A percentile compares a stretch with the other conserved stretches of the same genome.
phyloP scores from a whole-genome alignment of 139 green algal species.

The Gonium pectorale region DNA sequence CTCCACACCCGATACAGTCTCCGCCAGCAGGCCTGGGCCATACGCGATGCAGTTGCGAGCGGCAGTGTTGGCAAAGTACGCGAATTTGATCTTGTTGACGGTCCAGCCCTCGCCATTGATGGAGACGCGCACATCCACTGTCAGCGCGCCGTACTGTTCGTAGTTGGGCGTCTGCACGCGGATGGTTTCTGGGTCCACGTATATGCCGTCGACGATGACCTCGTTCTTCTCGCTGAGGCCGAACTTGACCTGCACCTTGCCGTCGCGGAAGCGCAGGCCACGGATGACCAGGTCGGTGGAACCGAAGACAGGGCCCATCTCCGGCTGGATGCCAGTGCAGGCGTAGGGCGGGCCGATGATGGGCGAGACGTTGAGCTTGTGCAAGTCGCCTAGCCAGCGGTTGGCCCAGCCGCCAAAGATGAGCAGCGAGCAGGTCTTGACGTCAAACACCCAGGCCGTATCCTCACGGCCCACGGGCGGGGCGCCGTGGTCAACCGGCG shows the following conservation, averaged over 20 bases:
- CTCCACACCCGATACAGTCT: constrained; percentile 74
- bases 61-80: constrained; percentile 91
- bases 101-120: constrained; percentile 89
- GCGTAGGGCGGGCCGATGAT: constrained; percentile 94
- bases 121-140: constrained; percentile 72
- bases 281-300: constrained; percentile 81
- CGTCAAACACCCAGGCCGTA: constrained; percentile 86
- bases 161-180: constrained; percentile 84
- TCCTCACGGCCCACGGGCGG: constrained; percentile 74
- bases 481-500: constrained; percentile 60
- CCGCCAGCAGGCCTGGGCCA: constrained; percentile 80
- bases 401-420: constrained; percentile 91
- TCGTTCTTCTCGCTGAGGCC: constrained; percentile 76
- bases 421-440: constrained; percentile 79
- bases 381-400: constrained; percentile 89
- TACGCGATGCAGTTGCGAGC: constrained; percentile 85
- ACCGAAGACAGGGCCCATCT: constrained; percentile 87
- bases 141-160: constrained; percentile 82
- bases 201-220: constrained; percentile 74
- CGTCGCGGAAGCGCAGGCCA: constrained; percentile 84
- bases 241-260: constrained; percentile 84
- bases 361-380: constrained; percentile 82
- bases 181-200: constrained; percentile 75
- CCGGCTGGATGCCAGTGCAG: constrained; percentile 76
- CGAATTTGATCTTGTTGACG: constrained; percentile 87